phyloP scores from a whole-genome alignment of 2,329 filamentous ascomycete species.

The Triangularia setosa region DNA sequence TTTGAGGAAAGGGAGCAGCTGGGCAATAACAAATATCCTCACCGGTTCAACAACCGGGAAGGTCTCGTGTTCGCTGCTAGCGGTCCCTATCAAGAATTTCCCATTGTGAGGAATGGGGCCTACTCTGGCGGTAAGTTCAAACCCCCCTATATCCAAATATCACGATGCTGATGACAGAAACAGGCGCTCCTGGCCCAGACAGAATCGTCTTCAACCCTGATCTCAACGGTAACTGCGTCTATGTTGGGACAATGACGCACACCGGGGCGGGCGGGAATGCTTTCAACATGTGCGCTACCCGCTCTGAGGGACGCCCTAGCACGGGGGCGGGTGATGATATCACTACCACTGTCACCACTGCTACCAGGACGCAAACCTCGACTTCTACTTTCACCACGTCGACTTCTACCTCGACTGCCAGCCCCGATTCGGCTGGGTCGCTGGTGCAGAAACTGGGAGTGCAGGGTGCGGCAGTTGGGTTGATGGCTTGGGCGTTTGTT shows the following conservation, averaged over 20 bases:
- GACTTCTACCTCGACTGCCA: not conserved
- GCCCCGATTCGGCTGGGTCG: not conserved
- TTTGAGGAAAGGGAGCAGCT: conserved; percentile 13
- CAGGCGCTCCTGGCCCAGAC: conserved; percentile 20
- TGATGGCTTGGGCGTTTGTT: conserved; percentile 8
- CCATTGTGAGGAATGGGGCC: conserved; percentile 14
- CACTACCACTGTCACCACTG: not conserved
- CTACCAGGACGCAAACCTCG: not conserved
- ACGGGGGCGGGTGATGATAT: not conserved
- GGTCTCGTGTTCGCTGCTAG: conserved; percentile 13
- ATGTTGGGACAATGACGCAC: conserved; percentile 23
- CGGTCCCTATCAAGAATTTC: conserved; percentile 24
- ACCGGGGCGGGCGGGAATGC: conserved; percentile 15
- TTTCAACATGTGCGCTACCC: conserved; percentile 14
- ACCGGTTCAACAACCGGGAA: conserved; percentile 25
- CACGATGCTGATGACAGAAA: not conserved
- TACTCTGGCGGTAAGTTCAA: conserved; percentile 17
- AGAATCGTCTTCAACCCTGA: conserved; percentile 20
- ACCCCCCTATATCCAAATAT: not conserved
- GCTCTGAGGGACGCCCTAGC: not conserved
- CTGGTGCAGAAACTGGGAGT: not conserved
- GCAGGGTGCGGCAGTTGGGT: not conserved
- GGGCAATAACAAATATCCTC: conserved; percentile 22
- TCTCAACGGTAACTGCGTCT: conserved; percentile 14
- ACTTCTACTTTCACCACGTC: not conserved